Base-by-base conservation (phyloP, 2,329 filamentous ascomycete genomes). In the Ceratocystis variospora region DNA sequence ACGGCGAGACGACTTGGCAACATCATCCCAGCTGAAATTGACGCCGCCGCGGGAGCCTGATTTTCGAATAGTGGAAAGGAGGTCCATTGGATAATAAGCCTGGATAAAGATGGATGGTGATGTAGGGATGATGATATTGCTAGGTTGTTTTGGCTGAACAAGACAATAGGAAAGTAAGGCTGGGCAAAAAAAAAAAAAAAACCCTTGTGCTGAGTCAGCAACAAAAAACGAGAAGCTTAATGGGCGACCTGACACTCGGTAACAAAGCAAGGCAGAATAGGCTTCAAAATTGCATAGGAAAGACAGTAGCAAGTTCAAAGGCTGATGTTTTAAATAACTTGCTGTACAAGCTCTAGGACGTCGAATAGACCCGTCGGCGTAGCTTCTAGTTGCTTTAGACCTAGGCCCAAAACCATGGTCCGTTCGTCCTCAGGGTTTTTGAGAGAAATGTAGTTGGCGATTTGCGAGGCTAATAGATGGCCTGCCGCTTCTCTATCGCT, bases 11-110 rank as follows among this genome's bases (percentile, higher is more conserved):
- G 91, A 95, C 70, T 81, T 85, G 74, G 93, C 87, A 73, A 99
- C 93, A 71, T 96, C 91, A 70, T 93, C 89, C 94, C 94, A 97
- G 77, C 87, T 92, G 79, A 99, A 99, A 76, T 96, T 91, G 76
- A 88, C 88, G 73, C 94, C 94, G 73, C 94, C 94, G 70, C 94
- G 87, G 72, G 90, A 94, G 75, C 96, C 93, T 19, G 81, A 78
- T 77, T 99, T 97, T 73, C 92, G 90, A 69, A 99, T 88, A 53
- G 89, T 90, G 68, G 92, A 89, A 65, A 97, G 85, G 66, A 99
- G 83, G 81, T 99, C 94, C 94, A 99, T 96, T 68, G 66, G 62
- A 31, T n/a, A 19, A 48, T 33, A 46, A 44, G 28, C 33, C 5
- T 55, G 37, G 25, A 28, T 12, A 15, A 22, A 28, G 6, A 28